Evolutionary conservation across 2,329 filamentous ascomycete species (phyloP), one percentile per base, ranked within the genome.

Genomic region (Ophiobolus disseminans): DNA sequence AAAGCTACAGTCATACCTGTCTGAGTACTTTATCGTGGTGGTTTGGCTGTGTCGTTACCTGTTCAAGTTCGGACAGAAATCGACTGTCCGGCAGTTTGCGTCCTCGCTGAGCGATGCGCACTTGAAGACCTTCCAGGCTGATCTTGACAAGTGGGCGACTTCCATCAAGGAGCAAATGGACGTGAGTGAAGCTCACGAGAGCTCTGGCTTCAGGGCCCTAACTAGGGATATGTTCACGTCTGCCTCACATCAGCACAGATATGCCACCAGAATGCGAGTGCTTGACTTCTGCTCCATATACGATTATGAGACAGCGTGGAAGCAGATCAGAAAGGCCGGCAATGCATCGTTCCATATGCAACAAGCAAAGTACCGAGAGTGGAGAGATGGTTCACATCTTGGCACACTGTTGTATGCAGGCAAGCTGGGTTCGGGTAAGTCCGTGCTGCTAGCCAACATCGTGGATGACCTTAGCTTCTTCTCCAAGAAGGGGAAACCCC

Each of bases 361-460:
- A 40, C 43, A 2, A 7, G 7, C 30, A 5, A 51, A 62, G 32
- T 74, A 73, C 39, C 32, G 53, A 31, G 34, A 58, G 5, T 73
- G 68, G 72, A 74, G 55, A 56, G 31, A 43, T 8, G n/a, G 31
- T 20, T 19, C 40, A 14, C 16, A 45, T 19, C 55, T 68, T 22
- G 54, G 40, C 30, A 74, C 74, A 0, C 47, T 80, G 0, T 1
- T 78, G 0, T 72, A 60, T 22, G 66, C 42, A 8, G 76, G 76
- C 4, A 78, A 75, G 35, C 59, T 80, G 1, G 77, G 77, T 1
- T 74, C 71, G 0, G 77, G 77, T 0, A 80, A 80, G 46, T 78
- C 78, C 0, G 75, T 80, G 1, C 40, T 75, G 6, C 37, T 79
- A 3, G 76, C 77, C 1, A 80, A 78, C 40, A 68, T 80, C 0